phyloP scores from a whole-genome alignment of 768 basidiomycete species.

The Tylopilus sp. region DNA sequence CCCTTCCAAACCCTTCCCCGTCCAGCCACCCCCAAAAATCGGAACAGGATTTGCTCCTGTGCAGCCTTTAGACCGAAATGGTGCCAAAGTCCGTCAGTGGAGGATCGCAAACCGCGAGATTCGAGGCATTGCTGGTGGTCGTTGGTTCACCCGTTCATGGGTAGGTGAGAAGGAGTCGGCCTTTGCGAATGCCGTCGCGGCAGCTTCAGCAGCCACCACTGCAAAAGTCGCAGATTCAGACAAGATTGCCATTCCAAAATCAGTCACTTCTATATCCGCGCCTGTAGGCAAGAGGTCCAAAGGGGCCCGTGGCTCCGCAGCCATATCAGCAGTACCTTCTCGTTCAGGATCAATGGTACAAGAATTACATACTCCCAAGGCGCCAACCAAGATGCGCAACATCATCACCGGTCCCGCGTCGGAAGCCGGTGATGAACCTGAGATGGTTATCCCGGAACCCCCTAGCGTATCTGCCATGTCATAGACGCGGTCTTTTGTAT shows the following conservation, averaged over 20 bases:
- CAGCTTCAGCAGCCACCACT: conserved; percentile 23
- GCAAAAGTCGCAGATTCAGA: conserved; percentile 30
- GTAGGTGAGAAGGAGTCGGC: conserved; percentile 82
- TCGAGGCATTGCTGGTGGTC: conserved; percentile 77
- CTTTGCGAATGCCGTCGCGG: conserved; percentile 41
- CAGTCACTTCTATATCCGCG: conserved; percentile 46
- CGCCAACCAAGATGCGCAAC: conserved; percentile 66
- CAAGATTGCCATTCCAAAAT: conserved; percentile 33
- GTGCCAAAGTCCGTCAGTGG: conserved; percentile 67
- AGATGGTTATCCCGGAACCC: conserved; percentile 28
- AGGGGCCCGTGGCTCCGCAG: conserved; percentile 34
- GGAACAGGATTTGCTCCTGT: conserved; percentile 65
- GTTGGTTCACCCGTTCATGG: conserved; percentile 80
- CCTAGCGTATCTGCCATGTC: conserved; percentile 14
- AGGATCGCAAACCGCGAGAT: conserved; percentile 72
- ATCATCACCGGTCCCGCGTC: conserved; percentile 50
- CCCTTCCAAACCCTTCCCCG: conserved; percentile 80
- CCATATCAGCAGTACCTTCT: conserved; percentile 52
- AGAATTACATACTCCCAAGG: conserved; percentile 43
- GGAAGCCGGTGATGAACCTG: conserved; percentile 50
- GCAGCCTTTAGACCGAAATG: conserved; percentile 62
- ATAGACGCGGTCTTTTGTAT: conserved; percentile 14
- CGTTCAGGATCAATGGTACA: conserved; percentile 53
- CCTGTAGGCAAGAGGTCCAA: conserved; percentile 47
- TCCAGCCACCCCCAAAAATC: conserved; percentile 77